Percentiles rank a stretch among this genome's conserved stretches.
Conservation (phyloP, 176 grass and related monocot species). For the Dendrocalamus sinicus region DNA sequence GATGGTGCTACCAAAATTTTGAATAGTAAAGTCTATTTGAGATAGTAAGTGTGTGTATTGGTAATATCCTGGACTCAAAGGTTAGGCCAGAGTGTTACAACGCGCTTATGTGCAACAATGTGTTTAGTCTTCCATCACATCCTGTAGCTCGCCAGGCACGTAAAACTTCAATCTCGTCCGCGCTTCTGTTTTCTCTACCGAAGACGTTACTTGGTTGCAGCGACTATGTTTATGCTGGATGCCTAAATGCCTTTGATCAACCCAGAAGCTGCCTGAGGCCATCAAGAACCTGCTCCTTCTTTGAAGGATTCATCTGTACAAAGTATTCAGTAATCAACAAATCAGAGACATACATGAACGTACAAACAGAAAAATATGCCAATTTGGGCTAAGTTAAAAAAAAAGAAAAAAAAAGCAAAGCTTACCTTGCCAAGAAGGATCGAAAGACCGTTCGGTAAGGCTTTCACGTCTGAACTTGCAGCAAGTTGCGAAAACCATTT, state of each 20-base stretch:
- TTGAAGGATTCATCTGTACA: slow-evolving; percentile 85
- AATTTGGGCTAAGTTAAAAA: neutral
- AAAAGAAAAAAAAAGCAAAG: neutral
- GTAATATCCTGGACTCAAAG: too few relatives aligned
- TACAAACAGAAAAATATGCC: neutral
- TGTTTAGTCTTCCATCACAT: neutral
- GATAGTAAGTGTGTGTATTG: too few relatives aligned
- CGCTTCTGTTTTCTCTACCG: neutral
- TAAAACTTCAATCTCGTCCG: neutral
- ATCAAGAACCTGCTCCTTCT: slow-evolving; percentile 64
- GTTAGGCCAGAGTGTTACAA: too few relatives aligned
- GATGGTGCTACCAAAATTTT: too few relatives aligned
- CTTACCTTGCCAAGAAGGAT: slow-evolving; percentile 82
- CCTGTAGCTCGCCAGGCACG: neutral
- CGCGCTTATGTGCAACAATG: slow-evolving; percentile 23
- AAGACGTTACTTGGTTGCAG: slow-evolving; percentile 3
- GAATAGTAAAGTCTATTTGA: too few relatives aligned
- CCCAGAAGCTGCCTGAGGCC: slow-evolving; percentile 69
- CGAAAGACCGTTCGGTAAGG: slow-evolving; percentile 67
- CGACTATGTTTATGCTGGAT: slow-evolving; percentile 4
- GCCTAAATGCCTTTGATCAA: slow-evolving; percentile 30
- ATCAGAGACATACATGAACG: neutral
- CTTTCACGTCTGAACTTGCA: slow-evolving; percentile 68
- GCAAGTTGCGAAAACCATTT: slow-evolving; percentile 61
- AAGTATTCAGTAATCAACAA: slow-evolving; percentile 33